A percentile compares a stretch with the other conserved stretches of the same genome.
These are phyloP conservation scores for Centrapalus pauciflorus DNA, from an alignment of 129 eudicot genomes.

Conservation along the genomic window DNA sequence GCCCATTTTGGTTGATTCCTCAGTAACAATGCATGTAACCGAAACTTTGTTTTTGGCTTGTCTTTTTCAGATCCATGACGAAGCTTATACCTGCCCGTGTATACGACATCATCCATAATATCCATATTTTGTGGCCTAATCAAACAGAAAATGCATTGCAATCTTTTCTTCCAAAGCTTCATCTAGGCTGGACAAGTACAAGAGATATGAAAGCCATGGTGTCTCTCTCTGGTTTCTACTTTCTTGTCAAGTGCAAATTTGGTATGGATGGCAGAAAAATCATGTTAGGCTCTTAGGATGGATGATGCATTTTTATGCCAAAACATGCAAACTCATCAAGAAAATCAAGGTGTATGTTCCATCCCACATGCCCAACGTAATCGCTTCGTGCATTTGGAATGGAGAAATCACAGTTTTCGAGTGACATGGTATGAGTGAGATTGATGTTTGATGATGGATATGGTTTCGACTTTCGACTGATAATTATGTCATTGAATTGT, in stretches of 20 bases:
- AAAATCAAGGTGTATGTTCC: conserved; percentile 70
- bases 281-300: conserved; percentile 79
- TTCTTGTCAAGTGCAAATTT: conserved; percentile 67
- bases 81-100: conserved; percentile 90
- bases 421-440: conserved; percentile 8
- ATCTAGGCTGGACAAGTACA: conserved; percentile 78
- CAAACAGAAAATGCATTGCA: conserved; percentile 83
- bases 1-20: no score
- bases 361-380: conserved; percentile 58
- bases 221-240: conserved; percentile 88
- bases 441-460: neutral
- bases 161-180: conserved; percentile 71
- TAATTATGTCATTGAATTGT: conserved; percentile 1
- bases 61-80: conserved; percentile 63
- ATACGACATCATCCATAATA: conserved; percentile 72
- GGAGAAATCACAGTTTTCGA: conserved; percentile 59
- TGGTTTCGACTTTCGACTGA: conserved; percentile 1
- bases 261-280: conserved; percentile 59
- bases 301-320: conserved; percentile 55
- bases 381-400: conserved; percentile 84
- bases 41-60: neutral
- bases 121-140: conserved; percentile 80
- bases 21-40: no score
- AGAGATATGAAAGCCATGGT: conserved; percentile 72
- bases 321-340: conserved; percentile 48